Evolutionary conservation across 257 asterid genomes (phyloP), one percentile per base, ranked within the genome.

Genomic region (Penstemon davidsonii): DNA sequence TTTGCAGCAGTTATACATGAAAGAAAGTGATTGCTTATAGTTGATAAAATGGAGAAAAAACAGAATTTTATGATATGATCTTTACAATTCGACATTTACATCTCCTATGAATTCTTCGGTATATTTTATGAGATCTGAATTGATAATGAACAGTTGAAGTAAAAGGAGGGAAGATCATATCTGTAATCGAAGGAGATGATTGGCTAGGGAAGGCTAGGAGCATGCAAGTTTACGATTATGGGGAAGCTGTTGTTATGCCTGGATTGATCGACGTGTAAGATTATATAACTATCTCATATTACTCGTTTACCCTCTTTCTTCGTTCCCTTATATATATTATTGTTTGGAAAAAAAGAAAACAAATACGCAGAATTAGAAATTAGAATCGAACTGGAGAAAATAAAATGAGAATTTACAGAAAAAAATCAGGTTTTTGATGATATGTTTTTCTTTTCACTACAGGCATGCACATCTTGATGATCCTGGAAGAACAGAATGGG

Each of bases 401-500:
- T 1, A 25, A 25, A 25, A 25, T 25, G 33, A 25, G 2, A 25
- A 25, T 25, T 2, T 25, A 25, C 33, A 25, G 1, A 25, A 25
- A 25, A 13, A 72, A 36, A 55, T 15, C 46, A 49, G 18, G 55
- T n/a, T 36, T 33, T 50, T 43, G 38, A 19, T 49, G 54, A 44
- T 51, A 55, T 71, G 58, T 57, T 47, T 50, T 8, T 55, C 12
- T 50, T 7, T 41, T 63, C 10, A 44, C 58, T 72, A 69, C 78
- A 92, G 98, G 79, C 98, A 92, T 66, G 80, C 91, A 6, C 98
- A 92, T 82, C 94, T 92, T 64, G 95, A 92, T 57, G 98, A 92
- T 73, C 98, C 98, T 49, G 98, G 98, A 79, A 84, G 93, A 76
- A 71, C 96, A 70, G 98, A 92, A 67, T 92, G 98, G 98, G 98